These are phyloP conservation scores for Cyberlindnera veronae DNA, from an alignment of 805 yeast genomes.

Conservation along the genomic window DNA sequence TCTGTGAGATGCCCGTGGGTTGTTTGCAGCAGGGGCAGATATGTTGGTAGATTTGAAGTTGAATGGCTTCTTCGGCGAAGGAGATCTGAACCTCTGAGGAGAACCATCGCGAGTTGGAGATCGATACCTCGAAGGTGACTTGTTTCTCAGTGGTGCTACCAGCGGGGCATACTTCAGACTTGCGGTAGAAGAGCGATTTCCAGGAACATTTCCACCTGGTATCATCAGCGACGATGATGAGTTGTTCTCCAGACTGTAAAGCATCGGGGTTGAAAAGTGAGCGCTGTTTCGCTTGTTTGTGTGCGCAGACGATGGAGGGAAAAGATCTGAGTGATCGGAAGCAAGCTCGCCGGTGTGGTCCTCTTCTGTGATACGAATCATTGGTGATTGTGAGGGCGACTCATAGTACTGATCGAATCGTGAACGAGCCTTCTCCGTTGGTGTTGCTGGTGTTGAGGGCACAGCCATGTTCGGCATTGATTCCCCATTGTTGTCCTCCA, in stretches of 20 bases:
- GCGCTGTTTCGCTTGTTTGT: conserved; percentile 19
- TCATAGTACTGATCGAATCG: conserved; percentile 21
- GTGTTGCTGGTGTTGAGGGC: conserved; percentile 15
- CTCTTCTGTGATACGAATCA: conserved; percentile 28
- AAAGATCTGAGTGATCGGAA: conserved; percentile 15
- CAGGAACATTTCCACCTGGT: conserved; percentile 29
- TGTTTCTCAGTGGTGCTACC: conserved; percentile 24
- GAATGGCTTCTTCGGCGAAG: conserved; percentile 46
- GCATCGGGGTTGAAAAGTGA: conserved; percentile 14
- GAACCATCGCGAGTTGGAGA: conserved; percentile 31
- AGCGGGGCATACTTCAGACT: conserved; percentile 28
- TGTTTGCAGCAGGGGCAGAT: conserved; percentile 28
- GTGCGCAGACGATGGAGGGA: conserved; percentile 19
- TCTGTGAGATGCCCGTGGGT: conserved; percentile 62
- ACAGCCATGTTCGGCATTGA: not conserved
- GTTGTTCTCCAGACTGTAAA: conserved; percentile 17
- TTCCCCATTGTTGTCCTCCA: not conserved
- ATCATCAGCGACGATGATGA: conserved; percentile 22
- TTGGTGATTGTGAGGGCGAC: conserved; percentile 26
- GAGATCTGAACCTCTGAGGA: conserved; percentile 28
- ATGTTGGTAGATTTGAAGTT: conserved; percentile 57
- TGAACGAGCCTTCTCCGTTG: conserved; percentile 21
- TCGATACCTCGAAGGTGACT: conserved; percentile 28
- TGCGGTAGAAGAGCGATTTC: conserved; percentile 25
- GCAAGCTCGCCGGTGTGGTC: conserved; percentile 6